Evolutionary conservation across 2,329 filamentous ascomycete genomes (phyloP), one percentile per base, ranked within the genome.

Genomic region (Aspergillus transmontanensis): DNA sequence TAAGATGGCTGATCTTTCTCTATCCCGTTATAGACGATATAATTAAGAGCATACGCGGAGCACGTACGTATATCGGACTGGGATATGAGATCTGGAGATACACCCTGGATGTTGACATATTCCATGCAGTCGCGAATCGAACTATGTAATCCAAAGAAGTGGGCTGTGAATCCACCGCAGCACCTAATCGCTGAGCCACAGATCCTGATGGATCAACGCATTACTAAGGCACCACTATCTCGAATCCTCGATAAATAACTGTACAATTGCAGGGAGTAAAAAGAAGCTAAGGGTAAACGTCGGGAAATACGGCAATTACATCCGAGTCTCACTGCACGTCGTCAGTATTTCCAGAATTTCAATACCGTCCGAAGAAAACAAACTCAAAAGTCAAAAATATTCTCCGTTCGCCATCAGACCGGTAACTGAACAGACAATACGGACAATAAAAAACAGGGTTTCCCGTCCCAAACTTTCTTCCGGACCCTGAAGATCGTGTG

Each of bases 401-500:
- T 39, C 51, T 55, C 51, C 51, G 51, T 55, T 54, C 14, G 48
- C 21, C 48, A 28, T 32, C 14, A 32, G 50, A 34, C 30, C 50
- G 50, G 50, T 53, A 53, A 48, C 50, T n/a, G 10, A 32, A 53
- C 14, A n/a, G 12, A 28, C 26, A 34, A 21, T 54, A 21, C 43
- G 21, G n/a, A 46, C 43, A 21, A 46, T 46, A 4, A 55, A 55
- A 55, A 55, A 11, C 32, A 55, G 51, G 51, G 51, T 55, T 55
- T 56, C 45, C 60, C 43, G 54, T 57, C 39, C 48, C 58, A 57
- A 61, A 61, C 60, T 50, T 58, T 61, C 55, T 61, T 61, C 36
- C 53, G 59, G 60, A 61, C 60, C 60, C 60, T 61, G 60, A 61
- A 61, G 60, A 61, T 61, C 60, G 46, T 50, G 58, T 55, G 34